phyloP scores from a whole-genome alignment of 495 filamentous ascomycete genomes.

The Xylaria palmicola region DNA sequence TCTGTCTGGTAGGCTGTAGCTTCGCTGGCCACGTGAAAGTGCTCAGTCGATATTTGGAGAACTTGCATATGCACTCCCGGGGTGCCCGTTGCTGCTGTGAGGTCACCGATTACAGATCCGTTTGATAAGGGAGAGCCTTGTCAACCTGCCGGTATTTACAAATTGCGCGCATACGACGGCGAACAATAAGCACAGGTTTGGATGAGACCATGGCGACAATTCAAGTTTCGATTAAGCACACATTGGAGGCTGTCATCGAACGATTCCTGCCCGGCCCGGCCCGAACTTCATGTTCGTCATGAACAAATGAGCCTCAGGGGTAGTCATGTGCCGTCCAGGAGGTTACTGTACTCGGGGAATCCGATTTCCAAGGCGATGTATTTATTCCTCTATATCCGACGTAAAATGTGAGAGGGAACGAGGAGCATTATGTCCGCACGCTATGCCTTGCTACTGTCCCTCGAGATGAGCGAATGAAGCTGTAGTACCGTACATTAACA shows the following conservation, averaged over 20 bases:
- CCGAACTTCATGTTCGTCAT: not conserved
- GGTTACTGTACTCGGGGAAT: not conserved
- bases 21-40: slow-evolving; percentile 10
- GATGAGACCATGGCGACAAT: not conserved
- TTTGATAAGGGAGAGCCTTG: not conserved
- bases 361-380: not conserved
- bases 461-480: not conserved
- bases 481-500: not conserved
- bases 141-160: too few relatives aligned
- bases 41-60: not conserved
- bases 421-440: not conserved
- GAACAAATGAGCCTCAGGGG: not conserved
- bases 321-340: not conserved
- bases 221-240: not conserved
- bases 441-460: not conserved
- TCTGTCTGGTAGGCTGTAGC: not conserved
- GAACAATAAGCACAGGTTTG: not conserved
- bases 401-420: not conserved
- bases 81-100: not conserved
- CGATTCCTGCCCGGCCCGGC: not conserved
- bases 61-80: slow-evolving; percentile 1
- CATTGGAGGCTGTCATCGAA: not conserved
- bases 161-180: not conserved
- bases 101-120: slow-evolving; percentile 3
- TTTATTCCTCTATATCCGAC: not conserved